Evolutionary conservation across 805 yeast species (phyloP), one percentile per base, ranked within the genome.

Genomic region (Metschnikowia henanensis): DNA sequence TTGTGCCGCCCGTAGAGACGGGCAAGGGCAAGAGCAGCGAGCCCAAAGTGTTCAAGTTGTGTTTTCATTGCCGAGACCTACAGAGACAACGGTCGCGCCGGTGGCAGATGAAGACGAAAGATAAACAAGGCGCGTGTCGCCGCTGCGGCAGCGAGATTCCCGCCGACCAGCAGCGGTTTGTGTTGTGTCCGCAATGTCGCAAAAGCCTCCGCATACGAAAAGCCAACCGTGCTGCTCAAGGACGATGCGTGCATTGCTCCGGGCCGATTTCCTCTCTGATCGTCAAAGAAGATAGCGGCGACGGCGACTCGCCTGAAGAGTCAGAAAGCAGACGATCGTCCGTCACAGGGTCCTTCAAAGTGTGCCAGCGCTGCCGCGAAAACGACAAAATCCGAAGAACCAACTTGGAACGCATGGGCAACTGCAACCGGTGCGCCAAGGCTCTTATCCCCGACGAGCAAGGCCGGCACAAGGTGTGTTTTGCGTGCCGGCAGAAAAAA

Each of bases 201-300:
- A 71, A 67, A 51, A 72, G 75, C 30, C 64, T 82, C 25, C 65
- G 87, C 49, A 64, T 73, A 2, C 65, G 80, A 36, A 83, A 83
- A 55, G 79, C 80, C 0, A 73, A 70, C 41, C 65, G 88, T 31
- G 84, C 79, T 5, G 79, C 80, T 10, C 75, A 72, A 50, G 87
- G 88, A 0, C 75, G 75, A 53, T 83, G 88, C 63, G 84, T 83
- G 13, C 87, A 83, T 56, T 83, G 88, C 49, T 70, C 81, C 1
- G 85, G 86, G 2, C 80, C 82, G 6, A 58, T 72, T 6, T 72
- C 69, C 43, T 66, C 74, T 1, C 65, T 68, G 42, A 66, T 70
- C 22, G 60, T 67, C 23, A 57, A 64, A 13, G 62, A 58, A 20
- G 66, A 62, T 23, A 57, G 52, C 9, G 41, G 43, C 25, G 46